These are phyloP conservation scores for Canna indica DNA, from an alignment of 176 grass and related monocot species.

Conservation along the genomic window DNA sequence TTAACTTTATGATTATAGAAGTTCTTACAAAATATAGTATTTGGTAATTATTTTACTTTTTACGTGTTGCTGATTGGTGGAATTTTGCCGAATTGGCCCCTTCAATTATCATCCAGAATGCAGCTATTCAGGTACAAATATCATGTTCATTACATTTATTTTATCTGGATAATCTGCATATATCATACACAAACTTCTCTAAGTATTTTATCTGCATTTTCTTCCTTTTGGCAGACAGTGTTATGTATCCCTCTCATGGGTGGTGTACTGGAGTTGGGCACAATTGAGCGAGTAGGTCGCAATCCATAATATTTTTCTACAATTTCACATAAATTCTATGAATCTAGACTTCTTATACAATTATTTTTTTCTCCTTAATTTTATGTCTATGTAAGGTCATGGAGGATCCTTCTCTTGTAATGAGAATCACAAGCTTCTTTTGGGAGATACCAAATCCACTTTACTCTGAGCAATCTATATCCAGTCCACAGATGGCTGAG, in stretches of 20 bases:
- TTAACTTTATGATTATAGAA: too few relatives aligned
- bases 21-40: too few relatives aligned
- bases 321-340: not conserved
- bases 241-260: slow-evolving; percentile 49
- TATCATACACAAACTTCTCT: too few relatives aligned
- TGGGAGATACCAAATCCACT: slow-evolving; percentile 27
- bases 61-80: not conserved
- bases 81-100: not conserved
- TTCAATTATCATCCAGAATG: slow-evolving; percentile 23
- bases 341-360: not conserved
- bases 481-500: not conserved
- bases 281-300: slow-evolving; percentile 39
- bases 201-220: not conserved
- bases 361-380: not conserved
- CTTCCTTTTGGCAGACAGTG: slow-evolving; percentile 39
- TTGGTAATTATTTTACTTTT: not conserved
- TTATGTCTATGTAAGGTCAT: slow-evolving; percentile 26
- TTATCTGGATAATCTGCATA: too few relatives aligned
- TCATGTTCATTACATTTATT: too few relatives aligned
- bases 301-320: not conserved
- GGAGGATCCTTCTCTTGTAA: slow-evolving; percentile 42
- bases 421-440: slow-evolving; percentile 31
- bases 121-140: slow-evolving; percentile 42
- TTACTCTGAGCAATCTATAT: not conserved
- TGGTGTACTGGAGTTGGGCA: slow-evolving; percentile 78